Conservation (phyloP, 768 basidiomycete genomes). For the Lyophyllum atratum region DNA sequence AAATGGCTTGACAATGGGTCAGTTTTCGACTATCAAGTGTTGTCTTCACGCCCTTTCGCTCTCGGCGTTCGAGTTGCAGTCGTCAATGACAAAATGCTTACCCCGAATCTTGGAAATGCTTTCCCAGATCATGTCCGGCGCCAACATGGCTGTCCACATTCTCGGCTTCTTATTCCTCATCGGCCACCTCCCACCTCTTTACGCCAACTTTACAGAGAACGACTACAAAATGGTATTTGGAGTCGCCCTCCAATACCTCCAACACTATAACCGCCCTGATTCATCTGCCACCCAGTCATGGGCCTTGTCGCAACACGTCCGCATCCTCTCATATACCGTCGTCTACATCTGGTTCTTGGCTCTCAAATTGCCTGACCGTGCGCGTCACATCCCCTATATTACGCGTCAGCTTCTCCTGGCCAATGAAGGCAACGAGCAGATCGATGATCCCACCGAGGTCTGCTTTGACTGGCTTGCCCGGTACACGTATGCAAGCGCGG, state of each 20-base stretch:
- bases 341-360: constrained; percentile 96
- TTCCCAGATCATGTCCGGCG: constrained; percentile 91
- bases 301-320: constrained; percentile 90
- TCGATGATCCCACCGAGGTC: constrained; percentile 93
- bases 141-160: constrained; percentile 94
- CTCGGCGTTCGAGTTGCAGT: constrained; percentile 82
- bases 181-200: constrained; percentile 75
- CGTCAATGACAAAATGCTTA: constrained; percentile 78
- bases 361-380: constrained; percentile 78
- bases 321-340: constrained; percentile 84
- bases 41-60: constrained; percentile 90
- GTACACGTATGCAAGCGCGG: constrained; percentile 92
- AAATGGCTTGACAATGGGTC: constrained; percentile 61
- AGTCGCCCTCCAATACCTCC: constrained; percentile 91
- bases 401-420: constrained; percentile 84
- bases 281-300: constrained; percentile 67
- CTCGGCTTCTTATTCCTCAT: constrained; percentile 88
- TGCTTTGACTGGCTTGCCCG: constrained; percentile 98
- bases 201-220: constrained; percentile 87
- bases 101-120: constrained; percentile 84
- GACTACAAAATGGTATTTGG: constrained; percentile 95
- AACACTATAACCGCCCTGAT: constrained; percentile 76
- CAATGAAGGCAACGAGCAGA: constrained; percentile 68
- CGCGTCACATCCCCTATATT: constrained; percentile 82
- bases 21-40: constrained; percentile 78